Evolutionary conservation across 805 yeast species (phyloP).

Genomic region (Ogataea minuta): DNA sequence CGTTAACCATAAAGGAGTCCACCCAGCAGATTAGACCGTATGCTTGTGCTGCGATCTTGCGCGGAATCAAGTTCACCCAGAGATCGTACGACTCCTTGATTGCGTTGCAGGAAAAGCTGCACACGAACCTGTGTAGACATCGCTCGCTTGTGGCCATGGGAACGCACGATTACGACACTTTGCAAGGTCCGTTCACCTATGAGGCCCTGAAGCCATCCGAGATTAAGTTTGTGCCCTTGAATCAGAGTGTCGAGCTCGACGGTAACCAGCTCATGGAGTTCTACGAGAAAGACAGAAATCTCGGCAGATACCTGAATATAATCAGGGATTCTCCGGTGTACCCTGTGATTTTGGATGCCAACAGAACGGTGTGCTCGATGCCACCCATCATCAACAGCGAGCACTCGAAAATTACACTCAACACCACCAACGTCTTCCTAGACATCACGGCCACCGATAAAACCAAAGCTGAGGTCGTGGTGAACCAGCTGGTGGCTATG

Average conservation of each 20-base stretch:
- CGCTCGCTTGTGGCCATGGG: slow-evolving; percentile 98
- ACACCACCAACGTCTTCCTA: slow-evolving; percentile 85
- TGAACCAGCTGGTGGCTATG: slow-evolving; percentile 93
- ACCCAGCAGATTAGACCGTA: slow-evolving; percentile 80
- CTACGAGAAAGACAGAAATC: slow-evolving; percentile 85
- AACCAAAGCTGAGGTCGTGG: slow-evolving; percentile 91
- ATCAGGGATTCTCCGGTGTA: slow-evolving; percentile 84
- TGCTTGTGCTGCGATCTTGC: slow-evolving; percentile 92
- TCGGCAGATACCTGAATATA: slow-evolving; percentile 85
- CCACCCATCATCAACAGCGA: slow-evolving; percentile 97
- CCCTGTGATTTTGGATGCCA: slow-evolving; percentile 84
- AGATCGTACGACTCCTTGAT: slow-evolving; percentile 92
- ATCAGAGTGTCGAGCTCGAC: slow-evolving; percentile 64
- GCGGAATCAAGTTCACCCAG: slow-evolving; percentile 77
- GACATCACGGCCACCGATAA: slow-evolving; percentile 94
- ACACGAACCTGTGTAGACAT: slow-evolving; percentile 92
- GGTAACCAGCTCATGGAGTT: slow-evolving; percentile 84
- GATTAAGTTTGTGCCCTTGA: slow-evolving; percentile 71
- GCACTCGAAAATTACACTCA: slow-evolving; percentile 79
- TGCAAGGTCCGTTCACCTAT: slow-evolving; percentile 76
- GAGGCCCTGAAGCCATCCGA: slow-evolving; percentile 80
- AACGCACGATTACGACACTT: slow-evolving; percentile 87
- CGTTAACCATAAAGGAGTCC: slow-evolving; percentile 72
- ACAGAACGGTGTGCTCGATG: slow-evolving; percentile 77
- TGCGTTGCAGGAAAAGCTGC: slow-evolving; percentile 93